Conservation (phyloP, 1,284 basidiomycete species). For the Heterobasidion occidentale region DNA sequence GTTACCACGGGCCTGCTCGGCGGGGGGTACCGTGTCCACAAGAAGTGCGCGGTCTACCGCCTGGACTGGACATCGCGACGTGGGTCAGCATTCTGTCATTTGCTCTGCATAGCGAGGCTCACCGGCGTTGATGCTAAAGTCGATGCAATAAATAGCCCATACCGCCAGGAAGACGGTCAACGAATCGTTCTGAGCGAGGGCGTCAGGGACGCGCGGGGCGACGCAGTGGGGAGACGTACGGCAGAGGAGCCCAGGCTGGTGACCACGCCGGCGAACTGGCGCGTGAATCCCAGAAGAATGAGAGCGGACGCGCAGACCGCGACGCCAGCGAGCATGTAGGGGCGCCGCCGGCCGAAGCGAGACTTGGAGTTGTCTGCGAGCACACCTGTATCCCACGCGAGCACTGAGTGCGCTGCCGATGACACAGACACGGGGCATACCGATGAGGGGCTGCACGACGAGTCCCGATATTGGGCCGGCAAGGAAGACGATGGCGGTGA, state of each 20-base stretch:
- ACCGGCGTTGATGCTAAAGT: constrained; percentile 91
- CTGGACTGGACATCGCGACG: constrained; percentile 42
- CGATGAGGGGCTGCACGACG: constrained; percentile 88
- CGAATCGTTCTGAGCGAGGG: constrained; percentile 40
- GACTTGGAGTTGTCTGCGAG: constrained; percentile 87
- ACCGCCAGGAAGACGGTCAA: constrained; percentile 78
- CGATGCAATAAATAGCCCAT: constrained; percentile 81
- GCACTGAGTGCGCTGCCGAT: not conserved
- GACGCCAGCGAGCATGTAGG: constrained; percentile 78
- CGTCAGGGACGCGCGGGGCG: not conserved
- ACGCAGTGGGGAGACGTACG: constrained; percentile 19
- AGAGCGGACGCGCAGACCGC: constrained; percentile 65
- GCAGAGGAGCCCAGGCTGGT: constrained; percentile 29
- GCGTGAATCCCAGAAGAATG: constrained; percentile 81
- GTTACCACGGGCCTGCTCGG: constrained; percentile 79
- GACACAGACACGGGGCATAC: constrained; percentile 13
- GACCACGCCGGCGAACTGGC: constrained; percentile 62
- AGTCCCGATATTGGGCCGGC: constrained; percentile 91
- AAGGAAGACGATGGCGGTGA: constrained; percentile 88
- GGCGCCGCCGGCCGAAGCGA: constrained; percentile 75
- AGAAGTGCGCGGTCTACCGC: constrained; percentile 80
- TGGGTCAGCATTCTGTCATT: not conserved
- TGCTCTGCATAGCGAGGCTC: constrained; percentile 11
- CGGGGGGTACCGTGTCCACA: constrained; percentile 62
- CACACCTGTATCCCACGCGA: constrained; percentile 37